A percentile compares a stretch with the other conserved stretches of the same genome.
Conservation (phyloP, 805 yeast genomes). For the Alloascoidea hylecoeti region DNA sequence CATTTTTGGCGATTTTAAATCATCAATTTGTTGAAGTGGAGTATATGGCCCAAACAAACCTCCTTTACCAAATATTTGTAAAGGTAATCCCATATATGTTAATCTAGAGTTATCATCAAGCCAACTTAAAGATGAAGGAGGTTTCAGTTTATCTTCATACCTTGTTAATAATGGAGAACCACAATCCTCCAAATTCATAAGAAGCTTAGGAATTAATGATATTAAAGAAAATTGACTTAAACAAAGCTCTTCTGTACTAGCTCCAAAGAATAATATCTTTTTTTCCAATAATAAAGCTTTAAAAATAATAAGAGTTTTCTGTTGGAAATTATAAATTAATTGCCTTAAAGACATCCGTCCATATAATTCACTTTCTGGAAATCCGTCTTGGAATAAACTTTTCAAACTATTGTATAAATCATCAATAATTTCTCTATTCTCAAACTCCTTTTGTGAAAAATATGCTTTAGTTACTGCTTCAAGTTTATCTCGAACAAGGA, state of each 20-base stretch:
- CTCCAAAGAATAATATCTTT: slow-evolving; percentile 61
- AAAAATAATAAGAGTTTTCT: slow-evolving; percentile 47
- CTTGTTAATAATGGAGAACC: slow-evolving; percentile 65
- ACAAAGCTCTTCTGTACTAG: slow-evolving; percentile 68
- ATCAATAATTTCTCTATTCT: slow-evolving; percentile 53
- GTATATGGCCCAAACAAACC: slow-evolving; percentile 87
- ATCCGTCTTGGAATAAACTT: slow-evolving; percentile 16
- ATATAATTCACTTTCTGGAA: slow-evolving; percentile 44
- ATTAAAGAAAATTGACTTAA: slow-evolving; percentile 73
- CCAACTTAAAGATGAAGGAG: slow-evolving; percentile 57
- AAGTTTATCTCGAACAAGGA: slow-evolving; percentile 79
- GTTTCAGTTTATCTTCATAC: slow-evolving; percentile 32
- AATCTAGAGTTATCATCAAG: slow-evolving; percentile 69
- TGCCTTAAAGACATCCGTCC: slow-evolving; percentile 64
- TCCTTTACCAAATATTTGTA: slow-evolving; percentile 74
- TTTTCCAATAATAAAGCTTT: slow-evolving; percentile 71
- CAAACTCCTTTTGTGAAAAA: slow-evolving; percentile 68
- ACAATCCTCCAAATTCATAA: slow-evolving; percentile 57
- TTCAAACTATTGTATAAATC: slow-evolving; percentile 50
- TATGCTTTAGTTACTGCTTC: slow-evolving; percentile 80
- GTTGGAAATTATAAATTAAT: slow-evolving; percentile 41
- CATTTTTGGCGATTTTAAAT: slow-evolving; percentile 41
- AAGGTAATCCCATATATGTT: slow-evolving; percentile 74
- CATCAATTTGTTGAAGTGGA: slow-evolving; percentile 85
- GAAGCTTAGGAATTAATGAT: slow-evolving; percentile 69